Conservation (phyloP, 2,329 filamentous ascomycete genomes). For the Gyromitra esculenta region DNA sequence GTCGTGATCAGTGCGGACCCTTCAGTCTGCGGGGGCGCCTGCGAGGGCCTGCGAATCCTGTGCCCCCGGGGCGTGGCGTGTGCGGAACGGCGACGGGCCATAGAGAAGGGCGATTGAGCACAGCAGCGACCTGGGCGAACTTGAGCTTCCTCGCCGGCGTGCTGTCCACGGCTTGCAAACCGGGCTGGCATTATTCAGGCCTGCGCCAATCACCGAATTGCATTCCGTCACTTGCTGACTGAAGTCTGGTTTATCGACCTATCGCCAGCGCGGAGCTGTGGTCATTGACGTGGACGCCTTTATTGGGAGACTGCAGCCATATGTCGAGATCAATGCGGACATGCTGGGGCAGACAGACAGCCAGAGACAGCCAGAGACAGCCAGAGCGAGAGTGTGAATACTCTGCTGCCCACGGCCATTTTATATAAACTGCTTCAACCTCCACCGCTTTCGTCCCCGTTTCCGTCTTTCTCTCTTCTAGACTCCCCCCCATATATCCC, state of each 20-base stretch:
- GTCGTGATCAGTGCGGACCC: constrained; percentile 33
- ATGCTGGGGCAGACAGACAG: constrained; percentile 40
- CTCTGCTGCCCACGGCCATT: not conserved
- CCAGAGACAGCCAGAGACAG: not conserved
- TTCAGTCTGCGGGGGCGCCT: not conserved
- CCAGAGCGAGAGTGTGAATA: not conserved
- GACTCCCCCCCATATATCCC: constrained; percentile 16
- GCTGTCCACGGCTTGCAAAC: constrained; percentile 26
- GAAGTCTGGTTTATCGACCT: constrained; percentile 24
- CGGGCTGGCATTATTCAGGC: not conserved
- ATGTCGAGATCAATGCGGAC: constrained; percentile 35
- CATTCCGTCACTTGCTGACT: constrained; percentile 36
- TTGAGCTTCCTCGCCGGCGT: too few species aligned
- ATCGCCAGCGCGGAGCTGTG: constrained; percentile 12
- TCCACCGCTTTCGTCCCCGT: not conserved
- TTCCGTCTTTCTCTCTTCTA: not conserved
- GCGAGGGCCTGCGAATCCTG: constrained; percentile 1
- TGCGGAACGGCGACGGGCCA: not conserved
- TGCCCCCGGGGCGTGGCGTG: too few species aligned
- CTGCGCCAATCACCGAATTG: constrained; percentile 24
- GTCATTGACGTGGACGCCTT: constrained; percentile 49
- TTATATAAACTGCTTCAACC: constrained; percentile 33
- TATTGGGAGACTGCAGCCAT: constrained; percentile 41
- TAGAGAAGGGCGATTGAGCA: not conserved
- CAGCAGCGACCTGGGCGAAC: not conserved